phyloP scores from a whole-genome alignment of 1,284 basidiomycete species.

The Calocybe gambosa region DNA sequence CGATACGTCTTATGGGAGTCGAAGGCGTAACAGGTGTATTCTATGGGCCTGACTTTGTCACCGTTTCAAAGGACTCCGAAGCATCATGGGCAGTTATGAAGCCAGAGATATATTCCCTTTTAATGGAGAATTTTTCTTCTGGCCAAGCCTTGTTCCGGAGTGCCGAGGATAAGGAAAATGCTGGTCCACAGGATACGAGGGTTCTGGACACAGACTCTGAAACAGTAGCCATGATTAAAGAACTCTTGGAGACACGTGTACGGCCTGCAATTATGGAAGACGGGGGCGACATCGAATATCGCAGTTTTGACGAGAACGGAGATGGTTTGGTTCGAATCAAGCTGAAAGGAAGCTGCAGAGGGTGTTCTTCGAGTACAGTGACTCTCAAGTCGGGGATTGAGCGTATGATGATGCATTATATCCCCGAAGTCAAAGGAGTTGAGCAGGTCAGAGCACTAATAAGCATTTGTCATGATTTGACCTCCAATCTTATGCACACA shows the following conservation, averaged over 20 bases:
- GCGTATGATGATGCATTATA: constrained; percentile 98
- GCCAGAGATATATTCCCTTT: constrained; percentile 95
- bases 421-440: constrained; percentile 96
- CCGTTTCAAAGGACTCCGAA: constrained; percentile 88
- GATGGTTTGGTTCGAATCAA: constrained; percentile 75
- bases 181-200: constrained; percentile 90
- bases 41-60: constrained; percentile 98
- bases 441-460: constrained; percentile 68
- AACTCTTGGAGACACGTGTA: constrained; percentile 91
- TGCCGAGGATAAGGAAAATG: constrained; percentile 68
- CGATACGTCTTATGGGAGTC: constrained; percentile 88
- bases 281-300: constrained; percentile 85
- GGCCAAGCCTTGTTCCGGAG: constrained; percentile 81
- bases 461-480: not conserved
- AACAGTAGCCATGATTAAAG: constrained; percentile 98
- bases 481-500: constrained; percentile 25
- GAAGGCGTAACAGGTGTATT: constrained; percentile 88
- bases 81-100: constrained; percentile 88
- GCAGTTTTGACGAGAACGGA: constrained; percentile 64
- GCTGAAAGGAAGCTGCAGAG: constrained; percentile 94
- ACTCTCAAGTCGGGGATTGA: constrained; percentile 96
- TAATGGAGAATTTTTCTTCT: constrained; percentile 98
- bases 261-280: constrained; percentile 97
- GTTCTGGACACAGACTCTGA: constrained; percentile 97
- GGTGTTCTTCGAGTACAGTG: constrained; percentile 89